These are phyloP conservation scores for Crithidia acanthocephali DNA, from an alignment of 208 protist genomes.

Conservation along the genomic window DNA sequence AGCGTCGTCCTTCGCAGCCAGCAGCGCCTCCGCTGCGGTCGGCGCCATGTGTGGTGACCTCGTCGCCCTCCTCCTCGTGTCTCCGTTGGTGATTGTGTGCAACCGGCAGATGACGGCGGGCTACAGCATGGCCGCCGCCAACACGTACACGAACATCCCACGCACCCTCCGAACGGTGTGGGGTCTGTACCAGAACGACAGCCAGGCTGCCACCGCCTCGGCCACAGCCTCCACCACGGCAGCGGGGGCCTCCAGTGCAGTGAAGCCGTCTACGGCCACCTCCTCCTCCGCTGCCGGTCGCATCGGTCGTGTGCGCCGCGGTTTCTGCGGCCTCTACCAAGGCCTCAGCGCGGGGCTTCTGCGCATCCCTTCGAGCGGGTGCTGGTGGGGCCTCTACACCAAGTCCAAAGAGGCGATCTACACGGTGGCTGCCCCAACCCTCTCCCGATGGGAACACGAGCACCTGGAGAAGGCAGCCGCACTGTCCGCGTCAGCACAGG, in stretches of 20 bases:
- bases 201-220: background rate
- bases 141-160: constrained; percentile 47
- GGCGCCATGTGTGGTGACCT: constrained; percentile 80
- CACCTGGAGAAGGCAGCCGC: constrained; percentile 1
- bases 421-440: constrained; percentile 49
- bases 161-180: constrained; percentile 57
- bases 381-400: constrained; percentile 87
- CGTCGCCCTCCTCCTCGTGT: constrained; percentile 64
- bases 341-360: constrained; percentile 70
- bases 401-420: constrained; percentile 77
- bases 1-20: constrained; percentile 18
- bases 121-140: constrained; percentile 68
- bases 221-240: background rate
- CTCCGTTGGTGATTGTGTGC: constrained; percentile 69
- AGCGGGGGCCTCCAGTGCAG: background rate
- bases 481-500: constrained; percentile 9
- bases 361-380: constrained; percentile 75
- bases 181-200: constrained; percentile 43
- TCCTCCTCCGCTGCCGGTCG: background rate
- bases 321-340: constrained; percentile 68
- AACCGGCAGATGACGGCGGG: constrained; percentile 87
- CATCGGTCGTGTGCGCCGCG: constrained; percentile 22
- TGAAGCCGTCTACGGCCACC: background rate
- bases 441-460: constrained; percentile 57
- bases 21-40: constrained; percentile 57